These are phyloP conservation scores for Leptomonas pyrrhocoris DNA, from an alignment of 208 protist species.

Conservation along the genomic window DNA sequence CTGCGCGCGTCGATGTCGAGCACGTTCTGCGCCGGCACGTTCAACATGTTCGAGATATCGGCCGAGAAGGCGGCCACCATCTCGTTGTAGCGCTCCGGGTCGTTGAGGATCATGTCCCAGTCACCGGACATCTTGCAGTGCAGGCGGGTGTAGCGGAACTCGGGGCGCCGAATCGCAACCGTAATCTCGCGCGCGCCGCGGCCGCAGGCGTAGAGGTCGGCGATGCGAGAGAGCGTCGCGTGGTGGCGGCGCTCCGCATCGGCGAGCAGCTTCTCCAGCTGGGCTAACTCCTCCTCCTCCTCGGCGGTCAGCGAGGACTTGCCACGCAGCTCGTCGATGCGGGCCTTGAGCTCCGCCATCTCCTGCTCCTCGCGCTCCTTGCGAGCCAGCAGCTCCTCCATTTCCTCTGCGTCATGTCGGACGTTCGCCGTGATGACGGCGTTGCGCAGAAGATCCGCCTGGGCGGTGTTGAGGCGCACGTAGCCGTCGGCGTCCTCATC, in stretches of 20 bases:
- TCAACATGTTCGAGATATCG: constrained; percentile 50
- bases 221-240: constrained; percentile 60
- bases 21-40: constrained; percentile 50
- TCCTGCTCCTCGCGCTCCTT: constrained; percentile 66
- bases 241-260: constrained; percentile 60
- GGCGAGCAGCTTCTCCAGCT: constrained; percentile 59
- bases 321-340: constrained; percentile 56
- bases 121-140: constrained; percentile 68
- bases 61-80: constrained; percentile 48
- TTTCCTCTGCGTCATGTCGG: constrained; percentile 65
- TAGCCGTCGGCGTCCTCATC: constrained; percentile 53
- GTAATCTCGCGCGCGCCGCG: constrained; percentile 69
- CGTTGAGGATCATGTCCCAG: constrained; percentile 58
- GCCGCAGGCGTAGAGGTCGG: constrained; percentile 55
- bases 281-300: constrained; percentile 75
- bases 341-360: constrained; percentile 55
- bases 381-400: constrained; percentile 53
- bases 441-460: constrained; percentile 40
- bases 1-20: constrained; percentile 49
- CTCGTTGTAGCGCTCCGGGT: constrained; percentile 42
- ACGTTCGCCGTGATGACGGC: constrained; percentile 44
- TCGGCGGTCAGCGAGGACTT: constrained; percentile 54
- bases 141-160: constrained; percentile 61
- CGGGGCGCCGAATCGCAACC: constrained; percentile 38
- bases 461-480: constrained; percentile 52